Percentiles rank a stretch among this genome's conserved stretches.
Evolutionary conservation across 345 rosid genomes (phyloP).

Genomic region (Ailanthus altissimus): DNA sequence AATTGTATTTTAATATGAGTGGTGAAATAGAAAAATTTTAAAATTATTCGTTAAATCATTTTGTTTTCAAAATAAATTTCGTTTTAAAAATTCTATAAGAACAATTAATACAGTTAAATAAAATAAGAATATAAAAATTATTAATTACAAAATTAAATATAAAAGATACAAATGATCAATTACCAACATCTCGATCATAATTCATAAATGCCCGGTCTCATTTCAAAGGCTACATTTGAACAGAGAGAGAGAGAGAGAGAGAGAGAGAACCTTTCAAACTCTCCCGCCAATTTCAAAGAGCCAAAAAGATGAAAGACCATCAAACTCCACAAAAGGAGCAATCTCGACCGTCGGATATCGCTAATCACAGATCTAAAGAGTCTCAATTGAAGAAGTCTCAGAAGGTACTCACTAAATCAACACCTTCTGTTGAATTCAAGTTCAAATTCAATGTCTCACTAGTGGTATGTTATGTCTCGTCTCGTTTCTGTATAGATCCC

Average conservation of each 20-base stretch:
- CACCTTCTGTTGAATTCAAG: background rate
- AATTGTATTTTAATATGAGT: no score
- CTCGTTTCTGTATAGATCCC: constrained; percentile 12
- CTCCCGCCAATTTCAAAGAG: constrained; percentile 20
- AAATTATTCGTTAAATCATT: no score
- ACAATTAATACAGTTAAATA: no score
- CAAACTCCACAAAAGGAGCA: constrained; percentile 31
- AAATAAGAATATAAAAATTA: no score
- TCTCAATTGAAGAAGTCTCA: constrained; percentile 30
- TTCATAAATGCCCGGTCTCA: background rate
- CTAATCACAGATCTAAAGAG: constrained; percentile 22
- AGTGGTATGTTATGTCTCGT: background rate
- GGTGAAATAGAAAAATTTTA: no score
- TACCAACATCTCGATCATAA: background rate
- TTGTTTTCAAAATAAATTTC: no score
- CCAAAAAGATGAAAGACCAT: constrained; percentile 27
- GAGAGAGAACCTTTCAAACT: constrained; percentile 17
- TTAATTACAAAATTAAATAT: no score
- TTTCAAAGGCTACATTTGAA: background rate
- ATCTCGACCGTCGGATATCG: constrained; percentile 19
- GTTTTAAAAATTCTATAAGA: no score
- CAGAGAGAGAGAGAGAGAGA: background rate
- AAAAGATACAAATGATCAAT: background rate
- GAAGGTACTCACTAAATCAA: constrained; percentile 13
- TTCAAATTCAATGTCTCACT: background rate